These are phyloP conservation scores for Stenogyne calaminthoides DNA, from an alignment of 305 asterid genomes.

Conservation along the genomic window DNA sequence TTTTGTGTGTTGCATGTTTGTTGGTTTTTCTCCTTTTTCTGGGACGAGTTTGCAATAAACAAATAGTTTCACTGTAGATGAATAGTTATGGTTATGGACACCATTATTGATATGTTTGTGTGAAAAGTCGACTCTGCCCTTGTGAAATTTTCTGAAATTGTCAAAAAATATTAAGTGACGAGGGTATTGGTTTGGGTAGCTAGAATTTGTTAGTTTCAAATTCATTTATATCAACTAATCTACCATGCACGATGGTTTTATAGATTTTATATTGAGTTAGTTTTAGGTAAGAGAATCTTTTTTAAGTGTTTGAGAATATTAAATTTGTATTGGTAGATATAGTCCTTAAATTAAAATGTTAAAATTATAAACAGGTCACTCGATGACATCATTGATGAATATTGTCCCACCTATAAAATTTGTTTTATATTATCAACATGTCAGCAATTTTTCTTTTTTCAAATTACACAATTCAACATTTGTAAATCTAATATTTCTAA, in stretches of 20 bases:
- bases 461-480: background rate
- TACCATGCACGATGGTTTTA: background rate
- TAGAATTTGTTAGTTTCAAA: slow-evolving; percentile 9
- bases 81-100: slow-evolving; percentile 36
- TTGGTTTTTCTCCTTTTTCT: slow-evolving; percentile 21
- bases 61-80: slow-evolving; percentile 10
- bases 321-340: background rate
- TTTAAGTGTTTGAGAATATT: background rate
- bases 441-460: background rate
- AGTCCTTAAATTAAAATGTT: background rate
- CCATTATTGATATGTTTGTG: slow-evolving; percentile 30
- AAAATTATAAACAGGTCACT: background rate
- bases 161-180: background rate
- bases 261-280: background rate
- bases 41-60: slow-evolving; percentile 33
- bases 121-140: slow-evolving; percentile 38
- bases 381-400: background rate
- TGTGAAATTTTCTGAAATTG: background rate
- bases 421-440: background rate
- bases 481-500: background rate
- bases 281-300: background rate
- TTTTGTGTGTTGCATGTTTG: slow-evolving; percentile 53
- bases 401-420: background rate
- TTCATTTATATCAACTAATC: background rate
- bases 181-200: slow-evolving; percentile 1